phyloP scores from a whole-genome alignment of 2,329 filamentous ascomycete genomes.

The Ilyonectria mors-panacis region DNA sequence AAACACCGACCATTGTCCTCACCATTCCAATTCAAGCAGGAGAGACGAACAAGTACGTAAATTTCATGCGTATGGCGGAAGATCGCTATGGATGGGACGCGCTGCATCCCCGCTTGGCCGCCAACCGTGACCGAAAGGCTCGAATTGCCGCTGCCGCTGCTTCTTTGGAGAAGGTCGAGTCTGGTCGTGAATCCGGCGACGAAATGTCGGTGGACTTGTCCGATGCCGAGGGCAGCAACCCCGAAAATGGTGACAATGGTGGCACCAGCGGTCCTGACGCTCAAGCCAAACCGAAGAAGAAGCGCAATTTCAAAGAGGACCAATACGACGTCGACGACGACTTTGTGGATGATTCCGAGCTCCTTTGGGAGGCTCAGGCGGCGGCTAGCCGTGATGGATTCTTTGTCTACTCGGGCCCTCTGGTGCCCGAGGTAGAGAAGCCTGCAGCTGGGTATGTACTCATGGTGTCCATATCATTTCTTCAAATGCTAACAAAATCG shows the following conservation, averaged over 20 bases:
- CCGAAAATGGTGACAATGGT: constrained; percentile 89
- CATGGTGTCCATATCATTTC: constrained; percentile 1
- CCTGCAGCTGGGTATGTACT: constrained; percentile 66
- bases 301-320: constrained; percentile 84
- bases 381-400: constrained; percentile 96
- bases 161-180: constrained; percentile 83
- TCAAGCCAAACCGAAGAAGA: constrained; percentile 79
- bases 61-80: constrained; percentile 94
- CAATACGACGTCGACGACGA: constrained; percentile 88
- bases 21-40: constrained; percentile 82
- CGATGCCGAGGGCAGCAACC: constrained; percentile 84
- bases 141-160: constrained; percentile 92
- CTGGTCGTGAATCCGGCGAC: constrained; percentile 78
- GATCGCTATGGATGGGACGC: constrained; percentile 96
- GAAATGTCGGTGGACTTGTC: constrained; percentile 88
- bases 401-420: constrained; percentile 95
- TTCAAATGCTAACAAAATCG: constrained; percentile 52
- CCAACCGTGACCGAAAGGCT: constrained; percentile 88
- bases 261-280: constrained; percentile 72
- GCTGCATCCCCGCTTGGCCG: constrained; percentile 90
- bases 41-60: constrained; percentile 91
- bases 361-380: constrained; percentile 95
- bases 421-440: constrained; percentile 90
- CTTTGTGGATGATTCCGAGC: constrained; percentile 93
- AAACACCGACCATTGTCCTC: constrained; percentile 84